Evolutionary conservation across 2,329 filamentous ascomycete genomes (phyloP).

Genomic region (Lasiodiplodia gonubiensis): DNA sequence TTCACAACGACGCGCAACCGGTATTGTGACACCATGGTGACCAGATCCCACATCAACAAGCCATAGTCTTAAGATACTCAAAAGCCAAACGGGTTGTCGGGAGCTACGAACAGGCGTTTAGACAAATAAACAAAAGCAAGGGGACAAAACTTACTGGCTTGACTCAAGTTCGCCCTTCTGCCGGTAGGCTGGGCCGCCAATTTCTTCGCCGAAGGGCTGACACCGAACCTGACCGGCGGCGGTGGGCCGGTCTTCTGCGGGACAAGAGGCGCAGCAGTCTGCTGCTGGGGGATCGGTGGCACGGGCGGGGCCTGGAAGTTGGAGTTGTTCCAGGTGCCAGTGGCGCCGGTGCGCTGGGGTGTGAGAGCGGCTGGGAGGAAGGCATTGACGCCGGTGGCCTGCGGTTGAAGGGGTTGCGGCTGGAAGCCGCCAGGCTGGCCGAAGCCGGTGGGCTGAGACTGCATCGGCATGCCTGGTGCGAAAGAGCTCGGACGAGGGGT

Average conservation of each 20-base stretch:
- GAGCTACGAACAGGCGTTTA: slow-evolving; percentile 54
- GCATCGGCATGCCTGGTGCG: slow-evolving; percentile 6
- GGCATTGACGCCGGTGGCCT: slow-evolving; percentile 61
- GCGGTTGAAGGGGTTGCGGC: slow-evolving; percentile 52
- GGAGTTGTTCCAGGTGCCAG: slow-evolving; percentile 36
- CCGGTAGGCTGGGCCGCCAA: slow-evolving; percentile 86
- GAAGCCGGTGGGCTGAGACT: slow-evolving; percentile 8
- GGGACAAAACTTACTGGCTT: slow-evolving; percentile 81
- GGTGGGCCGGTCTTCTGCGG: slow-evolving; percentile 85
- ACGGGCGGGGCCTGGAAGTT: slow-evolving; percentile 56
- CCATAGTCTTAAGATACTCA: slow-evolving; percentile 42
- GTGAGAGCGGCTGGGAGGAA: slow-evolving; percentile 55
- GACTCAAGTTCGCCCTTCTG: slow-evolving; percentile 83
- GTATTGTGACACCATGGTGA: not conserved
- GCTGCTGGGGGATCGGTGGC: slow-evolving; percentile 64
- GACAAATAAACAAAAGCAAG: slow-evolving; percentile 16
- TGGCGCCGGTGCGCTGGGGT: slow-evolving; percentile 54
- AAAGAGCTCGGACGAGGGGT: slow-evolving; percentile 22
- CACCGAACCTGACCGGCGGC: slow-evolving; percentile 87
- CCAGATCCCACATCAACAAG: not conserved
- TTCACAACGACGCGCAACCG: not conserved
- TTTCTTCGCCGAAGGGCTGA: slow-evolving; percentile 74
- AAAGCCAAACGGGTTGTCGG: slow-evolving; percentile 74
- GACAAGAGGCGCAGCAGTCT: slow-evolving; percentile 66
- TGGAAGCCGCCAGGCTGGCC: slow-evolving; percentile 33